Evolutionary conservation across 495 filamentous ascomycete species (phyloP).

Genomic region (Amniculicola lignicola): DNA sequence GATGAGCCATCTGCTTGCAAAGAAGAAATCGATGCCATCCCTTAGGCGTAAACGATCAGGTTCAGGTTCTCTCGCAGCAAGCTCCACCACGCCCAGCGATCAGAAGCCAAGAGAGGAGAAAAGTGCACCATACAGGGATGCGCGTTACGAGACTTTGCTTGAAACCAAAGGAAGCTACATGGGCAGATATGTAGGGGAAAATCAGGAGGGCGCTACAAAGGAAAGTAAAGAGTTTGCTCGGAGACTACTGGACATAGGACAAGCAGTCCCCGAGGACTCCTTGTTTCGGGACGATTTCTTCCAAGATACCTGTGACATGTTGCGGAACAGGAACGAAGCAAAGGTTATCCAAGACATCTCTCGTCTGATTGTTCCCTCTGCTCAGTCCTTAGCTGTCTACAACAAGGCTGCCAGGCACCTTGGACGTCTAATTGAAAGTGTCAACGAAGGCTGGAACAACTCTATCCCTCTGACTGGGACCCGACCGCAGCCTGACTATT

Average conservation of each 20-base stretch:
- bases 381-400: constrained; percentile 22
- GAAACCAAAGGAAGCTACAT: constrained; percentile 23
- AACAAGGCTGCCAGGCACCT: constrained; percentile 18
- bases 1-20: not conserved
- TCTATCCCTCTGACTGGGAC: constrained; percentile 25
- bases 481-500: constrained; percentile 35
- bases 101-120: constrained; percentile 43
- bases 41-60: constrained; percentile 43
- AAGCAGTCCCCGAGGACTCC: constrained; percentile 18
- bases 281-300: constrained; percentile 32
- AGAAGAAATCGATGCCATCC: constrained; percentile 40
- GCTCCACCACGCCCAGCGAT: constrained; percentile 44
- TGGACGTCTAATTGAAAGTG: constrained; percentile 26
- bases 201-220: constrained; percentile 15
- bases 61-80: constrained; percentile 32
- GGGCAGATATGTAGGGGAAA: too few species aligned
- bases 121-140: constrained; percentile 43
- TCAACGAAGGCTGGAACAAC: constrained; percentile 33
- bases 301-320: constrained; percentile 12
- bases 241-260: constrained; percentile 18
- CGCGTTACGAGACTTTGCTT: constrained; percentile 24
- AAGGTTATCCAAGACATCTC: constrained; percentile 32
- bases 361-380: constrained; percentile 29
- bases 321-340: constrained; percentile 20
- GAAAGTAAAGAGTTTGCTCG: constrained; percentile 21